Conservation (phyloP, 192 early-diverging fungal genomes). For the Globomyces pollinis-pini region DNA sequence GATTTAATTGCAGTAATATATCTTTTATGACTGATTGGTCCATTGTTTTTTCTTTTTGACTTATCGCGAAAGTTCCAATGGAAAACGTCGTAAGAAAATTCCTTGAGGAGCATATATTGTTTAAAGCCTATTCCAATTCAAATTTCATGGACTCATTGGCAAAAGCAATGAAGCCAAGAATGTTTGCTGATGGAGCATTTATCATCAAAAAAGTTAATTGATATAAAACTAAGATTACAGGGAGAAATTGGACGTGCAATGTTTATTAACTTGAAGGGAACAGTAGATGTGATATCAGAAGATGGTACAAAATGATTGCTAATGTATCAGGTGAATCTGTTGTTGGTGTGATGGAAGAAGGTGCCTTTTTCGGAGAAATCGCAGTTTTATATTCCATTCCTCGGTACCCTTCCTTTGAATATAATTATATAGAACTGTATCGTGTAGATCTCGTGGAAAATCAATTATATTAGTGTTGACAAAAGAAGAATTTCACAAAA, state of each 20-base stretch:
- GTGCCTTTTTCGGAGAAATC: constrained; percentile 74
- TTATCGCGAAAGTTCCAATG: too few relatives aligned
- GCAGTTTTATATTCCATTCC: constrained; percentile 66
- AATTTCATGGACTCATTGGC: constrained; percentile 34
- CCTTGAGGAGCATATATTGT: too few relatives aligned
- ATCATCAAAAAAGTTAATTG: constrained; percentile 35
- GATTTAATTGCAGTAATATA: constrained; percentile 36
- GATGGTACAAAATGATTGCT: constrained; percentile 32
- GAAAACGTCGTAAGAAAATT: too few relatives aligned
- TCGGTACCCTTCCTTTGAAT: constrained; percentile 21
- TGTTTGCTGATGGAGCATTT: constrained; percentile 36
- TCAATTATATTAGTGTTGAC: too few relatives aligned
- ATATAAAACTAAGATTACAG: not conserved
- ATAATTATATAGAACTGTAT: constrained; percentile 33
- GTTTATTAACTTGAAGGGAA: constrained; percentile 46
- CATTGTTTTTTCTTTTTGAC: too few relatives aligned
- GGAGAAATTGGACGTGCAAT: constrained; percentile 52
- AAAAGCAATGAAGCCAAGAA: constrained; percentile 36
- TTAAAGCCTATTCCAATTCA: too few relatives aligned
- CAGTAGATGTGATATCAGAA: constrained; percentile 46
- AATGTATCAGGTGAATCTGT: constrained; percentile 33
- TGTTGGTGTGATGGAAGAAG: constrained; percentile 50
- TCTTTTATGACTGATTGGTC: too few relatives aligned
- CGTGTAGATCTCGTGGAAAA: constrained; percentile 40
- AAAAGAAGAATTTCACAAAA: too few relatives aligned